Conservation (phyloP, 495 filamentous ascomycete species). For the Glutinoglossum americanum region DNA sequence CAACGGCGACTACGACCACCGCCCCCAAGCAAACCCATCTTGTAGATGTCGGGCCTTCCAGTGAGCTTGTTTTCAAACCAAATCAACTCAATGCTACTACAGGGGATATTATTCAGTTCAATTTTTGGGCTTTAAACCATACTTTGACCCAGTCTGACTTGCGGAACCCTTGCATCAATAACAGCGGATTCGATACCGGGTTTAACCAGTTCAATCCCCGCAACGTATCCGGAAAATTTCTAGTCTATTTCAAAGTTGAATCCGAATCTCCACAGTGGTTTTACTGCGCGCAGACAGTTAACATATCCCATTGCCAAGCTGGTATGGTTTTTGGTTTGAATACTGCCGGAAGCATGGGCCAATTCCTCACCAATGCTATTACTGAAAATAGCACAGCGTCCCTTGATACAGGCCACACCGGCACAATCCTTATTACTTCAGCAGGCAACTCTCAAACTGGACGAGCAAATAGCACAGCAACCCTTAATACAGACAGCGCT, state of each 20-base stretch:
- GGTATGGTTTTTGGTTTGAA: constrained; percentile 9
- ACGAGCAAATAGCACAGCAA: too few species aligned
- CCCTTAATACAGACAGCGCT: too few species aligned
- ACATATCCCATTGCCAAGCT: constrained; percentile 2
- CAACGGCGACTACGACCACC: too few species aligned
- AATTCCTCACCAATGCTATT: constrained; percentile 7
- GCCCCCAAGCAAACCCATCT: too few species aligned
- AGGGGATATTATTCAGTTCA: constrained; percentile 8
- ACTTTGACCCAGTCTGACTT: constrained; percentile 8
- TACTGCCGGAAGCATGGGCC: neutral
- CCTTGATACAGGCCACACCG: too few species aligned
- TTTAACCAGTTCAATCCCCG: constrained; percentile 11
- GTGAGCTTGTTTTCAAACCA: neutral
- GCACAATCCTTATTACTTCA: too few species aligned
- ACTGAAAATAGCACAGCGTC: too few species aligned
- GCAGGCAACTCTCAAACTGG: too few species aligned
- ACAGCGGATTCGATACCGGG: constrained; percentile 4
- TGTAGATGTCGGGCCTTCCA: neutral
- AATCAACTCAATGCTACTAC: neutral
- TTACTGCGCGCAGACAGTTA: constrained; percentile 4
- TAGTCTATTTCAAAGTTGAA: neutral
- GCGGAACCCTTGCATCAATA: constrained; percentile 2
- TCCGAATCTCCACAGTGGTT: constrained; percentile 7
- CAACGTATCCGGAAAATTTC: neutral
- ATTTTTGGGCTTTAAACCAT: constrained; percentile 8